Evolutionary conservation across 345 rosid genomes (phyloP), one percentile per base, ranked within the genome.

Genomic region (Brassica nigra): DNA sequence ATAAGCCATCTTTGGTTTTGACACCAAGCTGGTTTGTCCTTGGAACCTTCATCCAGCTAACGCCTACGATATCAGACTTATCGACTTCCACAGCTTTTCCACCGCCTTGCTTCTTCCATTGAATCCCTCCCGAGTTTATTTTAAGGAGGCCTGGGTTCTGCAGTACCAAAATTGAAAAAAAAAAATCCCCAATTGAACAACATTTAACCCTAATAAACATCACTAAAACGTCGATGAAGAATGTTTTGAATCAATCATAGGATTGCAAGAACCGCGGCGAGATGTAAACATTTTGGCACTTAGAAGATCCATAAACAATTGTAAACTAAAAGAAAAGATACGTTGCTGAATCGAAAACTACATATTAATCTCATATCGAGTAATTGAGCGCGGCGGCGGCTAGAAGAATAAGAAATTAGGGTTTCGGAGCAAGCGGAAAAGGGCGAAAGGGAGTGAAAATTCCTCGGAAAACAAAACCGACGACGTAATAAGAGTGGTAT

Each of bases 51-150:
- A 83, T 95, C 99, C 98, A 95, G 66, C 92, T 83, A 54, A 93
- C 80, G 52, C 90, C 90, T 0, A 76, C 83, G 73, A 95, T 85
- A 81, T 95, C 97, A 55, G 90, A 77, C 83, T 90, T 90, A 54
- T 91, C 97, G 33, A 95, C 97, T 87, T 93, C 97, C 30, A 93
- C 97, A 57, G 93, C 92, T 81, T 93, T 95, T 54, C 99, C 99
- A 66, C 99, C 99, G 28, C 97, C 99, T 84, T 82, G 95, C 82
- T 93, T 95, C 93, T 92, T 95, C 99, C 99, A 95, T 68, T 80
- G 80, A 44, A 95, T 93, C 0, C 97, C 97, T 57, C 96, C 92
- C 0, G 92, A 85, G 76, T 73, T 80, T 8, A 95, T 86, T 79
- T 89, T 95, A 58, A 93, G 87, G 62, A 90, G 92, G 1, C 99